A percentile compares a stretch with the other conserved stretches of the same genome.
phyloP scores from a whole-genome alignment of 345 rosid genomes.

The Mangifera indica region DNA sequence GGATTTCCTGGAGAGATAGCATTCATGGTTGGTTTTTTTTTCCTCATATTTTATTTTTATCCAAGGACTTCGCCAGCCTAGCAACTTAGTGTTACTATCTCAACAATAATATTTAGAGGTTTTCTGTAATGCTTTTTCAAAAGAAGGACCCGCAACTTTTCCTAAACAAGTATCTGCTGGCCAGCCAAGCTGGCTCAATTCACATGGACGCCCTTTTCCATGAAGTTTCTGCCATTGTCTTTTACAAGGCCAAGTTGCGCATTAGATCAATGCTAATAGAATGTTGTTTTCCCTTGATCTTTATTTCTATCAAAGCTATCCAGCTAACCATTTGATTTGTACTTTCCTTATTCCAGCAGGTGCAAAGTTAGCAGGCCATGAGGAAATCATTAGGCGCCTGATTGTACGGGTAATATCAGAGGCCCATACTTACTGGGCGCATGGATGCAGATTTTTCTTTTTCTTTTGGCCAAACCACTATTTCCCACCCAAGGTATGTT shows the following conservation, averaged over 20 bases:
- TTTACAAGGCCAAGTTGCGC: background rate
- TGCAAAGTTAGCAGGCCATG: background rate
- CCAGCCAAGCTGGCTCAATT: conserved; percentile 10
- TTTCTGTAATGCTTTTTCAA: background rate
- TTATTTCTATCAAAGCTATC: background rate
- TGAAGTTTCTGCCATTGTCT: background rate
- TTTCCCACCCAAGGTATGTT: too few species aligned
- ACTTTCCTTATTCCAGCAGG: conserved; percentile 2
- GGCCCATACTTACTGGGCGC: background rate
- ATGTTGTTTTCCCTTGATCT: background rate
- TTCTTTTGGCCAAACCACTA: too few species aligned
- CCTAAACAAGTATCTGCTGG: background rate
- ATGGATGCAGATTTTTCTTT: background rate
- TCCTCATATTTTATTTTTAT: too few species aligned
- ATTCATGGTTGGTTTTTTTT: too few species aligned
- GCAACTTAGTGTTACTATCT: too few species aligned
- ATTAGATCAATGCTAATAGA: background rate
- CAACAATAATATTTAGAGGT: background rate
- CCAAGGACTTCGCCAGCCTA: too few species aligned
- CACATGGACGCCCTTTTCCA: background rate
- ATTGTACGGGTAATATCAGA: background rate
- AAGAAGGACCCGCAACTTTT: background rate
- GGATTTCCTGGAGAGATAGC: too few species aligned
- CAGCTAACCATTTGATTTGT: background rate
- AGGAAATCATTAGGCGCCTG: background rate